Percentiles rank a stretch among this genome's conserved stretches.
These are phyloP conservation scores for Pelargonium citronellum DNA, from an alignment of 441 rosid species.

Conservation along the genomic window DNA sequence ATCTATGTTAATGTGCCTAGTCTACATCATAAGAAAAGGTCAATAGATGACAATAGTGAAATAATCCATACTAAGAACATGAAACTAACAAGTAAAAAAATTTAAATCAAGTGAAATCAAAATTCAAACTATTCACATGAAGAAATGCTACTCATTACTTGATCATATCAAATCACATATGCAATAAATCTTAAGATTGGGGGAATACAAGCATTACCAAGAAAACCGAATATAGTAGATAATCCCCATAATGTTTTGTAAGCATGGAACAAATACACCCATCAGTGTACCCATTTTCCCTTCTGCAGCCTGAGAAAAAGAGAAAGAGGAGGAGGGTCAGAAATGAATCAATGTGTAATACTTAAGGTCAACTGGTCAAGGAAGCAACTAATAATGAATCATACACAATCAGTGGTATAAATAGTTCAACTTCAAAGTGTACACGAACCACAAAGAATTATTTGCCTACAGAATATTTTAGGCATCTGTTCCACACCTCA, in stretches of 20 bases:
- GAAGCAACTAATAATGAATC: not conserved
- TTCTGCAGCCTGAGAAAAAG: conserved; percentile 44
- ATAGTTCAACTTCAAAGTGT: not conserved
- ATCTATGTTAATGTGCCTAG: no score
- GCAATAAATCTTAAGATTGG: conserved; percentile 2
- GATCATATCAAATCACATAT: conserved; percentile 9
- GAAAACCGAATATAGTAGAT: conserved; percentile 96
- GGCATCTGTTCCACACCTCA: not conserved
- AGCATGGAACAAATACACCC: conserved; percentile 98
- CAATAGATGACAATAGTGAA: no score
- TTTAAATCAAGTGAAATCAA: not conserved
- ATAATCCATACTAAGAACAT: not conserved
- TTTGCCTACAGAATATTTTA: not conserved
- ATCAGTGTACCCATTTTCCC: conserved; percentile 91
- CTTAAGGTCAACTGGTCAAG: not conserved
- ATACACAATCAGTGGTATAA: not conserved
- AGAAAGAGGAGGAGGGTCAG: conserved; percentile 29
- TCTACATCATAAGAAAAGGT: no score
- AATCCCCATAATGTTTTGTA: conserved; percentile 96
- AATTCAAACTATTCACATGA: not conserved
- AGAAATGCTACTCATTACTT: conserved; percentile 2
- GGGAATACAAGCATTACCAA: conserved; percentile 48
- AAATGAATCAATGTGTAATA: conserved; percentile 12
- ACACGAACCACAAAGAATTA: not conserved
- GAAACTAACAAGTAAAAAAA: not conserved